Conservation (phyloP, 352 stramenopile species). For the Globisporangium iwayamae region DNA sequence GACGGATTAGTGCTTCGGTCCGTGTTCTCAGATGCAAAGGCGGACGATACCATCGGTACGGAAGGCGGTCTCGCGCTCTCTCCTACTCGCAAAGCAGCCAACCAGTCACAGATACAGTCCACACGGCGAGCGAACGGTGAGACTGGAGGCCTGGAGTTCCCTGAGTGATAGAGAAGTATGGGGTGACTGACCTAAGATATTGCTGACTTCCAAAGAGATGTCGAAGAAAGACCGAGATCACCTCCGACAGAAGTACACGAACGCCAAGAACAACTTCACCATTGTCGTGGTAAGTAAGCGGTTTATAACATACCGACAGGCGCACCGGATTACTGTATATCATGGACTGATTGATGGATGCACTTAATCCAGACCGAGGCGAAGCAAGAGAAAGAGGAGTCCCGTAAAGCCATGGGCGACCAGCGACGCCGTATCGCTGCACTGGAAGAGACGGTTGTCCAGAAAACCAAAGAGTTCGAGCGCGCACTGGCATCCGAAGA, state of each 20-base stretch:
- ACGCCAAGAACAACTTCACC: conserved; percentile 77
- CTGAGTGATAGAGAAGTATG: background rate
- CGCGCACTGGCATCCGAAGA: conserved; percentile 47
- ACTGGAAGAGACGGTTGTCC: conserved; percentile 46
- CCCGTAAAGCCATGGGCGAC: conserved; percentile 45
- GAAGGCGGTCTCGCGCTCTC: conserved; percentile 5
- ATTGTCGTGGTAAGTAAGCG: conserved; percentile 46
- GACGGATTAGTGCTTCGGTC: conserved; percentile 66
- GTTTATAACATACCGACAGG: no score
- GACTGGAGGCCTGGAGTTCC: background rate
- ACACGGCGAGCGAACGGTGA: conserved; percentile 18
- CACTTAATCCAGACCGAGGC: conserved; percentile 44
- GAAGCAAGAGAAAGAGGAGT: conserved; percentile 69
- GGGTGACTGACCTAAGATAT: background rate
- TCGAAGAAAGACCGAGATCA: conserved; percentile 62
- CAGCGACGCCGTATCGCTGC: conserved; percentile 42
- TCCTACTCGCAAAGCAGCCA: conserved; percentile 10
- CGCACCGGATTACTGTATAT: no score
- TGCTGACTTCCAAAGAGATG: conserved; percentile 27
- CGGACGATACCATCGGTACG: conserved; percentile 1
- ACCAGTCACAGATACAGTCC: conserved; percentile 13
- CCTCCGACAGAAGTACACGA: conserved; percentile 72
- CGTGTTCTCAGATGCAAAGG: conserved; percentile 37
- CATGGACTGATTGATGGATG: no score
- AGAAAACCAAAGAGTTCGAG: conserved; percentile 64